Percentiles rank a stretch among this genome's conserved stretches.
phyloP scores from a whole-genome alignment of 352 stramenopile species.

The Globisporangium paroecandrum region DNA sequence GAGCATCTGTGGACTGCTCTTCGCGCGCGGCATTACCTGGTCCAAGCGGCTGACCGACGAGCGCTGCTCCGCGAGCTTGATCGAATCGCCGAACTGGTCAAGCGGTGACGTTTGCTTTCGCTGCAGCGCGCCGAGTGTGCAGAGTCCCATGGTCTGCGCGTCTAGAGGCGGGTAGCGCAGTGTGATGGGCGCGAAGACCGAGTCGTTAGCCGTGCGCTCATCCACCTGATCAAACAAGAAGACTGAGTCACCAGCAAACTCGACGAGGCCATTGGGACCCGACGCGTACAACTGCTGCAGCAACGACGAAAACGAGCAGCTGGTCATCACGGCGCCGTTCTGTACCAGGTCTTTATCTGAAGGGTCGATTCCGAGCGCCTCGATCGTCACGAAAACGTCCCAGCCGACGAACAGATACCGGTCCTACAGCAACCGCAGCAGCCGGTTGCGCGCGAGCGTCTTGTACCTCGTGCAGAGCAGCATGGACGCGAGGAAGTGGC shows the following conservation, averaged over 20 bases:
- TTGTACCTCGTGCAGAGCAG: conserved; percentile 40
- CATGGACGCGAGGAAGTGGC: conserved; percentile 19
- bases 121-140: background rate
- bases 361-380: conserved; percentile 44
- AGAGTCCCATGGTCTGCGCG: background rate
- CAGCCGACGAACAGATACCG: conserved; percentile 51
- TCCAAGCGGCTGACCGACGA: background rate
- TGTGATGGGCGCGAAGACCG: background rate
- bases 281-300: conserved; percentile 49
- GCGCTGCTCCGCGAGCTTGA: background rate
- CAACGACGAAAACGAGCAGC: conserved; percentile 34
- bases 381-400: conserved; percentile 31
- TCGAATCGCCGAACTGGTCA: background rate
- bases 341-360: conserved; percentile 23
- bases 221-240: background rate
- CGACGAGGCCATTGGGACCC: conserved; percentile 39
- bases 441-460: conserved; percentile 33
- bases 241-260: conserved; percentile 35
- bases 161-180: background rate
- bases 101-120: background rate
- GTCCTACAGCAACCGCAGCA: conserved; percentile 38
- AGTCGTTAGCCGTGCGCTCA: background rate
- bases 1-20: background rate
- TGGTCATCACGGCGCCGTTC: conserved; percentile 21
- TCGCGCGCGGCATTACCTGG: background rate